phyloP scores from a whole-genome alignment of 768 basidiomycete species.

The Pleurotus platypus region DNA sequence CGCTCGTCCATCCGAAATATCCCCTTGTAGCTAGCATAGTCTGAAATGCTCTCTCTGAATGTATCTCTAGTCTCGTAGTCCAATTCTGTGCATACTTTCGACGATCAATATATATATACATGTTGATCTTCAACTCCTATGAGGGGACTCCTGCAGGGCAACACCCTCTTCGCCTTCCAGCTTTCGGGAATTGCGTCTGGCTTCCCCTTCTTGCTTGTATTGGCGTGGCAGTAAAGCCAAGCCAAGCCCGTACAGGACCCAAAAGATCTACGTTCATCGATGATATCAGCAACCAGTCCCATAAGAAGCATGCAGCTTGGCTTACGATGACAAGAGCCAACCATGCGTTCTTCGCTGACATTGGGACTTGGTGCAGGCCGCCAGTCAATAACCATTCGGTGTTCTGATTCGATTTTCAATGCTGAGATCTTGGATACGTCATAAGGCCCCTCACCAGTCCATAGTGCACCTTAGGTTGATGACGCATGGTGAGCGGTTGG shows the following conservation, averaged over 20 bases:
- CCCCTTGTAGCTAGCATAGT: neutral
- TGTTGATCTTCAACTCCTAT: neutral
- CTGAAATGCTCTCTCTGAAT: neutral
- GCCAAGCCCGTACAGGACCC: conserved; percentile 40
- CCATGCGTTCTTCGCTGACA: conserved; percentile 42
- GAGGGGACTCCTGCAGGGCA: neutral
- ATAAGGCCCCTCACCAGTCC: conserved; percentile 26
- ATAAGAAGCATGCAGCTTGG: conserved; percentile 6
- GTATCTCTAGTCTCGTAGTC: neutral
- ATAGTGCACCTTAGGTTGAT: conserved; percentile 35
- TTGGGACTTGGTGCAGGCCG: conserved; percentile 30
- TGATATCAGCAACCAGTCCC: neutral
- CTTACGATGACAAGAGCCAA: conserved; percentile 39
- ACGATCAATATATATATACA: no score
- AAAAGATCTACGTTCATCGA: conserved; percentile 35
- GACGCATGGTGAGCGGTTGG: neutral
- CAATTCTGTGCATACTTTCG: no score
- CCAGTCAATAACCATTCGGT: conserved; percentile 39
- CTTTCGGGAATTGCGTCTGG: neutral
- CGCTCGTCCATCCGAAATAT: neutral
- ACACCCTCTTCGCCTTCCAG: neutral
- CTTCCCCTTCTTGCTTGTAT: conserved; percentile 32
- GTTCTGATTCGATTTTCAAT: conserved; percentile 15
- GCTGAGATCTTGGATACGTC: neutral
- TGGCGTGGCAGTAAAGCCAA: conserved; percentile 43